Base-by-base conservation (phyloP, 75 land plant genomes). In the Pinus tabuliformis region DNA sequence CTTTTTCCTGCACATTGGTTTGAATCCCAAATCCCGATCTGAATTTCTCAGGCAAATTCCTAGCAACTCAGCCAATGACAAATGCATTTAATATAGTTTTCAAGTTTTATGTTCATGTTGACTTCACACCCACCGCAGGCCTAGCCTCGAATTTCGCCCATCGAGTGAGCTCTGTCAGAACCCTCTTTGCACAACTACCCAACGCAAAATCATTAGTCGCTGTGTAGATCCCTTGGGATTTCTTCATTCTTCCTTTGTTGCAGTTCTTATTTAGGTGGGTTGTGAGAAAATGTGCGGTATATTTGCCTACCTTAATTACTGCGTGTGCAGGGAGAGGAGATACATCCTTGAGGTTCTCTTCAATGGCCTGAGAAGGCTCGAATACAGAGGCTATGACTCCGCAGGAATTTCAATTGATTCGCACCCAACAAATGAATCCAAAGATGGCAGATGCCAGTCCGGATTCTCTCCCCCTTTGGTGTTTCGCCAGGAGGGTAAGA, bases 321-420 rank as follows among this genome's bases (percentile, higher is more conserved):
- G 87, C 74, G 90, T 89, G 8, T 65, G 76, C 58, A 80, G 91
- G 62, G 95, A 96, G 81, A 77, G 97, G 86, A 79, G 92, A 15
- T 89, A 87, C 79, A 92, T 96, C 42, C 78, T 96, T 39, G 90
- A 96, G 61, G 86, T 96, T 39, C 84, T 96, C 30, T 94, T 96
- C 86, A 96, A 94, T 82, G 99, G 99, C 58, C 78, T 96, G 65
- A 62, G 99, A 66, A 81, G 99, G 16, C 86, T 97, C 56, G 99
- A 97, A 87, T 92, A 97, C 76, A 74, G 99, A 52, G 99, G 99
- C n/a, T 97, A 97, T 57, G 99, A 97, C 77, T 92, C 98, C 21
- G 87, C 99, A 20, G 99, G 99, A 24, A 94, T 97, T 70, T 90
- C 91, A 39, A 91, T 96, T 73, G 99, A 96, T 62, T 37, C 80